Evolutionary conservation across 352 stramenopile species (phyloP).

Genomic region (Phytophthora chlamydospora): DNA sequence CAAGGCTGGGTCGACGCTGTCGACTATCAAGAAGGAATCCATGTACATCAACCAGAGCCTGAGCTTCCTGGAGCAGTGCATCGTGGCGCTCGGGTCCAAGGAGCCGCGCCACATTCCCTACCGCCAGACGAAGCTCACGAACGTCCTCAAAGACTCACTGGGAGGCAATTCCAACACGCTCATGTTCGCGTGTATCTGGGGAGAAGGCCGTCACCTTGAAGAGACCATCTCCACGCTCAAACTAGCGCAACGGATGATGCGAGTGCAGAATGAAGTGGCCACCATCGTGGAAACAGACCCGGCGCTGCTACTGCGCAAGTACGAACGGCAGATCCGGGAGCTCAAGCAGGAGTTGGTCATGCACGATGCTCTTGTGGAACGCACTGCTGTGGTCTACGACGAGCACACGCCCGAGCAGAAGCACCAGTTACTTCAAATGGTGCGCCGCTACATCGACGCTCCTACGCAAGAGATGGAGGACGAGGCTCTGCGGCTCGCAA

Average conservation of each 20-base stretch:
- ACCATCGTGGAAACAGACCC: constrained; percentile 90
- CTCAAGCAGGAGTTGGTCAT: constrained; percentile 94
- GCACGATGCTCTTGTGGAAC: constrained; percentile 93
- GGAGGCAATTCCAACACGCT: constrained; percentile 96
- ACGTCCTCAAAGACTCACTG: constrained; percentile 93
- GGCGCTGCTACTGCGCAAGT: constrained; percentile 84
- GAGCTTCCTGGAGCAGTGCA: constrained; percentile 95
- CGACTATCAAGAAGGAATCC: constrained; percentile 95
- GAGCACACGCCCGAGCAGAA: constrained; percentile 94
- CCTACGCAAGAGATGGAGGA: constrained; percentile 73
- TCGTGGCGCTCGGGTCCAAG: constrained; percentile 86
- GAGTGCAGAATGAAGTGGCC: constrained; percentile 90
- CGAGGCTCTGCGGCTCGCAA: constrained; percentile 75
- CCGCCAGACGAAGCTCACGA: constrained; percentile 95
- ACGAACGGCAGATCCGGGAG: constrained; percentile 92
- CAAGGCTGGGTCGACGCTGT: constrained; percentile 30
- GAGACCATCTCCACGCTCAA: constrained; percentile 95
- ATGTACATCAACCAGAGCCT: constrained; percentile 98
- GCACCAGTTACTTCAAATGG: constrained; percentile 68
- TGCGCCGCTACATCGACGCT: constrained; percentile 82
- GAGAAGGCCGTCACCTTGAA: constrained; percentile 91
- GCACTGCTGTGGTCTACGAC: constrained; percentile 83
- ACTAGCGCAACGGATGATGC: constrained; percentile 94
- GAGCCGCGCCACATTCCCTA: constrained; percentile 91
- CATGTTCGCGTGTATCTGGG: constrained; percentile 95